Conservation (phyloP, 2,329 filamentous ascomycete species). For the Calcarisporium arbuscula region DNA sequence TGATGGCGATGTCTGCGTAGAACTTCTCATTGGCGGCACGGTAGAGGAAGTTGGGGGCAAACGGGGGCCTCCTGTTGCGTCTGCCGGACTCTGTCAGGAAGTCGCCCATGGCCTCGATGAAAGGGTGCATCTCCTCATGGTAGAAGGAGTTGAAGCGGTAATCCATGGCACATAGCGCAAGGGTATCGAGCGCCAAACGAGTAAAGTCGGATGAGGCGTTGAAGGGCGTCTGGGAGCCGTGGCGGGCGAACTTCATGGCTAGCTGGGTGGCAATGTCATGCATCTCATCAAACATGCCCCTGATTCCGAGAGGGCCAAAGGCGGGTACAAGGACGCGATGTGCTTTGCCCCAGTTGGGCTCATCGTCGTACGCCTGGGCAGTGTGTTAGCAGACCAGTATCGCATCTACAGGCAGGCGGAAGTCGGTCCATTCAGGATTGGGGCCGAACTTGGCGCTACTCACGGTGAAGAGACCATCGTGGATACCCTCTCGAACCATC, state of each 20-base stretch:
- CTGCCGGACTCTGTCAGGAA: conserved; percentile 52
- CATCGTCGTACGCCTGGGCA: conserved; percentile 33
- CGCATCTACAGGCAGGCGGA: too few relatives aligned
- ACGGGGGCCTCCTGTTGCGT: conserved; percentile 39
- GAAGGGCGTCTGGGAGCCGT: conserved; percentile 52
- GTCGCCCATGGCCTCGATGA: conserved; percentile 61
- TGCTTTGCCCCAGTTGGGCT: conserved; percentile 61
- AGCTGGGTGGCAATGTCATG: conserved; percentile 61
- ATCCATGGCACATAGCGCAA: conserved; percentile 65
- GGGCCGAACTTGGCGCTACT: conserved; percentile 7
- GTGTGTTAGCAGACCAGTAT: conserved; percentile 22
- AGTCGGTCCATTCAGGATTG: too few relatives aligned
- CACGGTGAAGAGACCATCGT: conserved; percentile 63
- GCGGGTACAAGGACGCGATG: conserved; percentile 60
- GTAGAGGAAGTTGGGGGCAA: conserved; percentile 43
- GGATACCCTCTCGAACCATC: conserved; percentile 53
- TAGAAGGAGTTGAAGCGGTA: conserved; percentile 74
- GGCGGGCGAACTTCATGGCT: conserved; percentile 61
- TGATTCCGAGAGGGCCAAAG: conserved; percentile 63
- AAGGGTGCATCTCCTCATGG: conserved; percentile 60
- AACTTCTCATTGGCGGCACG: conserved; percentile 44
- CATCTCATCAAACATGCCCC: conserved; percentile 64
- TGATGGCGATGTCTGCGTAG: conserved; percentile 44
- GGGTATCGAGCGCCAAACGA: conserved; percentile 64
- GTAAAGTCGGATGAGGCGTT: conserved; percentile 62